Base-by-base conservation (phyloP, 768 basidiomycete species). In the Mycena leptocephala region DNA sequence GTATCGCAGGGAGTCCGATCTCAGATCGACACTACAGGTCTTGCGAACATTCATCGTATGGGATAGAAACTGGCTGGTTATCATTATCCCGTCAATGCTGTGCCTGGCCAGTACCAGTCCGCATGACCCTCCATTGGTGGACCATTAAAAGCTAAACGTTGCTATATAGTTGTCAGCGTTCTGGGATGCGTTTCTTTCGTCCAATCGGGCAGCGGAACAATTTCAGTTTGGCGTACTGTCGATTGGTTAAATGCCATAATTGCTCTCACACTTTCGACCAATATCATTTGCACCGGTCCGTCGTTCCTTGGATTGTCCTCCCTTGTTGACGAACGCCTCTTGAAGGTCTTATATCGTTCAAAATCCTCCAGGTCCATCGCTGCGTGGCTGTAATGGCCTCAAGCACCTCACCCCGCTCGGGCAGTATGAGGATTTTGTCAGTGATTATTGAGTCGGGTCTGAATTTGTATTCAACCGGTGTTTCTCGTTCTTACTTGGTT, bases 221-320 rank as follows among this genome's bases (percentile, higher is more conserved):
- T 30, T 4, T 3, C 41, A 2, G 5, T 70, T 13, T 48, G 32
- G 24, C 24, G 24, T n/a, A 37, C 11, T 3, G 26, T 71, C 13
- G 41, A 46, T n/a, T 61, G 26, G n/a, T 11, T 71, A 46, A 64
- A 64, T 35, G 24, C 48, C 3, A 26, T 65, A 28, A 28, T 72
- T 11, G 26, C 46, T 10, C 71, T 72, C 33, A 53, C 71, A 3
- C 63, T 72, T 18, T 55, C 10, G 11, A 64, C 62, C 33, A 72
- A 72, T 22, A 8, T 65, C 5, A 39, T 72, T 24, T 72, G 71
- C 62, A 72, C 70, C 20, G 69, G 69, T 70, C 7, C 22, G 68
- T 53, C 33, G 11, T 20, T 28, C 39, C 6, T 51, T 8, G 11
- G 46, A 13, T 66, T 35, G n/a, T 32, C 14, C 3, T 43, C 6